Evolutionary conservation across 257 asterid genomes (phyloP).

Genomic region (Dorcoceras hygrometricum): DNA sequence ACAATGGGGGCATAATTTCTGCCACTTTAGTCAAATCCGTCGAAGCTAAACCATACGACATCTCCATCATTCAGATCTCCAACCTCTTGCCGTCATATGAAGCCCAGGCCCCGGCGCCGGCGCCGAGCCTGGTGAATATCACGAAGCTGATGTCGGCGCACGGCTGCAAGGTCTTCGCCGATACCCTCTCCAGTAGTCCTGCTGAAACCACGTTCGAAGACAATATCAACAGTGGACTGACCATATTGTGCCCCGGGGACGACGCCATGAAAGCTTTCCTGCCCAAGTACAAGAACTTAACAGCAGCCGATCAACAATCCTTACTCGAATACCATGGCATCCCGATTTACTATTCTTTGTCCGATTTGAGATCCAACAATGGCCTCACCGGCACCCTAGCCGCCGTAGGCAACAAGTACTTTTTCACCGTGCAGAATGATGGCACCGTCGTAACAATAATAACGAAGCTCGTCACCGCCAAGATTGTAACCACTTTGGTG

Average conservation of each 20-base stretch:
- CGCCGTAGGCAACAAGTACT: constrained; percentile 51
- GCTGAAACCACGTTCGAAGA: constrained; percentile 51
- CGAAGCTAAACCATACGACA: constrained; percentile 48
- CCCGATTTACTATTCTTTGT: constrained; percentile 43
- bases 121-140: constrained; percentile 46
- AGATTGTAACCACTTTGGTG: constrained; percentile 37
- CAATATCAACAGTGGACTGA: constrained; percentile 53
- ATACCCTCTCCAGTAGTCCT: constrained; percentile 40
- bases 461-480: constrained; percentile 49
- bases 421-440: constrained; percentile 50
- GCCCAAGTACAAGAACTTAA: constrained; percentile 55
- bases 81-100: constrained; percentile 42
- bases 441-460: constrained; percentile 49
- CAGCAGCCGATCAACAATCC: constrained; percentile 38
- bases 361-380: constrained; percentile 51
- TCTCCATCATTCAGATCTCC: constrained; percentile 70
- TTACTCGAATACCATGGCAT: constrained; percentile 52
- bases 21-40: constrained; percentile 51
- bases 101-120: constrained; percentile 73
- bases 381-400: constrained; percentile 52
- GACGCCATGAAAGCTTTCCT: constrained; percentile 57
- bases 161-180: constrained; percentile 76
- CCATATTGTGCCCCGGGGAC: constrained; percentile 71
- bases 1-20: constrained; percentile 27
- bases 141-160: constrained; percentile 60